These are phyloP conservation scores for Achaetomium macrosporum DNA, from an alignment of 2,329 filamentous ascomycete species.

Conservation along the genomic window DNA sequence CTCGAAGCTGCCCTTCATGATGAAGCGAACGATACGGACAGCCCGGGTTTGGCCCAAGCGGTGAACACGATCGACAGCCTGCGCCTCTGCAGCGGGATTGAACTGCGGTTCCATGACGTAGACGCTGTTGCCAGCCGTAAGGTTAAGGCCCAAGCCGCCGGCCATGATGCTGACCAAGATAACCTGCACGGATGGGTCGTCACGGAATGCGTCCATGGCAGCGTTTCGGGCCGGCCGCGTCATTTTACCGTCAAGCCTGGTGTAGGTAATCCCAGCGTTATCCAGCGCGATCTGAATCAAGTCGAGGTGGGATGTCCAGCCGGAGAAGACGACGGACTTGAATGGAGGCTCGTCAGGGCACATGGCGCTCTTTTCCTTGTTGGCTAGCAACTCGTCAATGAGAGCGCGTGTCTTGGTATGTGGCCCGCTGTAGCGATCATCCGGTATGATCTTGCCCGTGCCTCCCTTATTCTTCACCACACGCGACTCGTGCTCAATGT, in stretches of 20 bases:
- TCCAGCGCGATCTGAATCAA: constrained; percentile 79
- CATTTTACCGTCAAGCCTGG: constrained; percentile 90
- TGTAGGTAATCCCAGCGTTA: constrained; percentile 59
- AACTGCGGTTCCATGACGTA: constrained; percentile 99
- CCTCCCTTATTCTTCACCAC: constrained; percentile 52
- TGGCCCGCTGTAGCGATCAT: constrained; percentile 69
- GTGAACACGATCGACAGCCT: constrained; percentile 90
- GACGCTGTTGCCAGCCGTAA: constrained; percentile 78
- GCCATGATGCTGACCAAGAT: constrained; percentile 91
- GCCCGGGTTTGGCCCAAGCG: constrained; percentile 83
- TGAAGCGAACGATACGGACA: constrained; percentile 80
- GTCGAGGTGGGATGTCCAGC: constrained; percentile 93
- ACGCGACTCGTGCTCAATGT: constrained; percentile 48
- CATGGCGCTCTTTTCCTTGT: constrained; percentile 55
- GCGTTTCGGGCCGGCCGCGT: constrained; percentile 63
- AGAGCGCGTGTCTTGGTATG: constrained; percentile 89
- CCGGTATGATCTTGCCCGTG: constrained; percentile 46
- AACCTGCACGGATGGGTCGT: constrained; percentile 64
- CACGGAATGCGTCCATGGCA: constrained; percentile 72
- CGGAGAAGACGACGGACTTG: constrained; percentile 91
- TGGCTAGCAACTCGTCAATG: constrained; percentile 63
- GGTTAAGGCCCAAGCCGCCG: constrained; percentile 84
- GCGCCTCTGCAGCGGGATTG: constrained; percentile 90
- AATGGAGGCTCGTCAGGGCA: constrained; percentile 64
- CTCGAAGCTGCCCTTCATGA: constrained; percentile 88